Percentiles rank a stretch among this genome's conserved stretches.
Conservation (phyloP, 2,329 filamentous ascomycete genomes). For the Verticillium alfalfae region DNA sequence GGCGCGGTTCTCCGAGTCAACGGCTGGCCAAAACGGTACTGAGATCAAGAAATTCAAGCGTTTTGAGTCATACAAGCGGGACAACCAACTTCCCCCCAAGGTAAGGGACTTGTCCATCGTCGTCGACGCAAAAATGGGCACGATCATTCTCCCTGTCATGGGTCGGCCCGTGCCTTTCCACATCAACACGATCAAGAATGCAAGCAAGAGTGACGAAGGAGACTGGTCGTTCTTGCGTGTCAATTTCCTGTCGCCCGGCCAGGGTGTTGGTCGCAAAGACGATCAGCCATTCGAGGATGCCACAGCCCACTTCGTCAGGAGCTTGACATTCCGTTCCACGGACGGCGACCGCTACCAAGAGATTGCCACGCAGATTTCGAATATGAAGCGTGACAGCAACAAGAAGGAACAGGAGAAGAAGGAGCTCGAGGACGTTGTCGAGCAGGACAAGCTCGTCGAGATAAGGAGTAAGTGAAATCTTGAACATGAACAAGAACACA, state of each 20-base stretch:
- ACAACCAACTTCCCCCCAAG: constrained; percentile 82
- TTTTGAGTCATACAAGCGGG: constrained; percentile 97
- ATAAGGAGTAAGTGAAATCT: constrained; percentile 67
- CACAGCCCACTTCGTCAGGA: constrained; percentile 90
- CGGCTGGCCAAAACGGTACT: constrained; percentile 78
- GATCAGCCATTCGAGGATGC: constrained; percentile 98
- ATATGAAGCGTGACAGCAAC: constrained; percentile 87
- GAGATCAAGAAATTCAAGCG: constrained; percentile 98
- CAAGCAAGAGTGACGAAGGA: constrained; percentile 93
- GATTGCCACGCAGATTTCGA: constrained; percentile 88
- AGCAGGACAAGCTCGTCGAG: constrained; percentile 95
- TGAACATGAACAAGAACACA: not conserved
- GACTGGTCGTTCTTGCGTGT: constrained; percentile 92
- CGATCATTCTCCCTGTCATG: constrained; percentile 93
- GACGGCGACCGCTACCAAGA: constrained; percentile 85
- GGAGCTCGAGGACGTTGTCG: constrained; percentile 97
- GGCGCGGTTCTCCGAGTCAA: constrained; percentile 78
- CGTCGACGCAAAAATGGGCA: constrained; percentile 84
- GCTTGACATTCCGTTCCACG: constrained; percentile 88
- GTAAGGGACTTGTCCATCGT: constrained; percentile 84
- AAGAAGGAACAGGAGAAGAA: constrained; percentile 98
- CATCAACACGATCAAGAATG: constrained; percentile 97
- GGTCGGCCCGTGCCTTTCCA: constrained; percentile 96
- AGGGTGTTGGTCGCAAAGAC: constrained; percentile 94
- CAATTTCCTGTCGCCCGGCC: constrained; percentile 94